Evolutionary conservation across 2,329 filamentous ascomycete species (phyloP), one percentile per base, ranked within the genome.

Genomic region (Dactylellina cionopaga): DNA sequence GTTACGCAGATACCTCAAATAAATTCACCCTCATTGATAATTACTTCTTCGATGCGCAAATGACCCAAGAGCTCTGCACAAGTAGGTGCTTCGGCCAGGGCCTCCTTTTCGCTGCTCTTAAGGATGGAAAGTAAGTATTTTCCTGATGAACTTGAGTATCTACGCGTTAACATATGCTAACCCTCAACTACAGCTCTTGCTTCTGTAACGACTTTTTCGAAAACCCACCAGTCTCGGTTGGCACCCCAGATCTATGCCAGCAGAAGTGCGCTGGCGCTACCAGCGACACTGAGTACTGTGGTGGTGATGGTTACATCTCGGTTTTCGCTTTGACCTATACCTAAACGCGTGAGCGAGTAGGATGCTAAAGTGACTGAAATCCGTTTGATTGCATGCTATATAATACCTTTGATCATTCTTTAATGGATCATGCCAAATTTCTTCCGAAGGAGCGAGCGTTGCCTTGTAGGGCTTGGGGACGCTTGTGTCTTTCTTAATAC

Each of bases 81-180:
- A 31, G n/a, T 4, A 24, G 10, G 11, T 66, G 62, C 51, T 66
- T 51, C 33, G 24, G 15, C 2, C n/a, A 51, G 17, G 51, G 24
- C 2, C 43, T 17, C 33, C 49, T 51, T 43, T 41, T 66, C 15
- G 62, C 62, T n/a, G 62, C 51, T 24, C 29, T 55, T 19, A 56
- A 22, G 24, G 19, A 43, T 15, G 62, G 62, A 56, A 44, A 24
- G 62, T 66, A 66, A 66, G 62, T 58, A 27, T 47, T 4, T 6
- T 13, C 47, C 7, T 15, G n/a, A n/a, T n/a, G n/a, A n/a, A n/a
- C n/a, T n/a, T n/a, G n/a, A n/a, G n/a, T n/a, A n/a, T n/a, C n/a
- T n/a, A n/a, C n/a, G n/a, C n/a, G n/a, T n/a, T n/a, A n/a, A n/a
- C n/a, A n/a, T n/a, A n/a, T n/a, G n/a, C 41, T 56, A 62, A 64